Conservation (phyloP, 202 grass and related monocot species). For the Setaria viridis region DNA sequence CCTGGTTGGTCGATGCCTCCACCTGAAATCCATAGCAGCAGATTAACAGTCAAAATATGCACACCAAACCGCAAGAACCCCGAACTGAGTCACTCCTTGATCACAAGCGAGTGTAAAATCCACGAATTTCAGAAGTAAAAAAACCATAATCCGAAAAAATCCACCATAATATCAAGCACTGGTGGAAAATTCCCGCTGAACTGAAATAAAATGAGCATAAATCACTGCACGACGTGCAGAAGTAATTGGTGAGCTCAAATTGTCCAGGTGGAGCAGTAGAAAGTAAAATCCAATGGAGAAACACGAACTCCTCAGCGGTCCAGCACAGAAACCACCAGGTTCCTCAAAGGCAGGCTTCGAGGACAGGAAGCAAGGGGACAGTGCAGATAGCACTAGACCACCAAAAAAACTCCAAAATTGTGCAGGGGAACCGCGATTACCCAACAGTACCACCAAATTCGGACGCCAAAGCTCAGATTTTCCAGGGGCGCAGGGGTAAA, state of each 20-base stretch:
- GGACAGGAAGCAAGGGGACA: neutral
- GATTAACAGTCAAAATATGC: neutral
- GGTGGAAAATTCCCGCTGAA: neutral
- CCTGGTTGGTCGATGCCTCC: conserved; percentile 86
- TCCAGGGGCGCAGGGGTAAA: neutral
- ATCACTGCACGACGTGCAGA: neutral
- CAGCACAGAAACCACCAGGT: neutral
- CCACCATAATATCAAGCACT: neutral
- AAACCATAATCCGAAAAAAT: neutral
- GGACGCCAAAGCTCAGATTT: neutral
- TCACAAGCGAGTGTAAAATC: conserved; percentile 1
- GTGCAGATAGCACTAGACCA: neutral
- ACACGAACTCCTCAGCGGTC: neutral
- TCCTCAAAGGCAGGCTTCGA: neutral
- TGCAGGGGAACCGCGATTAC: neutral
- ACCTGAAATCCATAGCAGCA: conserved; percentile 59
- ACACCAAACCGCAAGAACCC: neutral
- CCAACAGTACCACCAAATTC: neutral
- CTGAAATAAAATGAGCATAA: neutral
- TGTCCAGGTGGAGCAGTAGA: neutral
- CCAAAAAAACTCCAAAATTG: neutral
- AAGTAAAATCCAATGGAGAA: neutral
- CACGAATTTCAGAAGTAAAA: neutral
- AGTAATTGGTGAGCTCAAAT: neutral
- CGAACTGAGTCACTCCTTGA: neutral